These are phyloP conservation scores for Spathaspora arborariae DNA, from an alignment of 805 yeast genomes.

Conservation along the genomic window DNA sequence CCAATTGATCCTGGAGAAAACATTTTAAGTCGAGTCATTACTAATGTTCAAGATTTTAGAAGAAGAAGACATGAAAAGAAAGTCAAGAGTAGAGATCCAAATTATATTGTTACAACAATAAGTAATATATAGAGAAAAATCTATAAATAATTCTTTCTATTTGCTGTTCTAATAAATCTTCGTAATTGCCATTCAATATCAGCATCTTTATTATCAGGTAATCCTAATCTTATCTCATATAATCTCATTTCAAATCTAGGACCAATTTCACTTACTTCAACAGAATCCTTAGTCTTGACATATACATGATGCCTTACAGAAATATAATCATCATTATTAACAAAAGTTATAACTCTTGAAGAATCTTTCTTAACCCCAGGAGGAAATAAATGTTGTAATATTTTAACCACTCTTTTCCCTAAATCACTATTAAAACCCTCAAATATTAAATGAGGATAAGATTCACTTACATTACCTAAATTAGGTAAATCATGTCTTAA, in stretches of 20 bases:
- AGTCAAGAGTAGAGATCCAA: constrained; percentile 1
- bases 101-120: constrained; percentile 5
- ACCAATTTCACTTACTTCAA: constrained; percentile 93
- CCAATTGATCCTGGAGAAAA: constrained; percentile 11
- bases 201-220: constrained; percentile 92
- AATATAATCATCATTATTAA: constrained; percentile 86
- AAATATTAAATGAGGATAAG: constrained; percentile 89
- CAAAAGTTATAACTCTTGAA: constrained; percentile 88
- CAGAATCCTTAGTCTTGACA: constrained; percentile 82
- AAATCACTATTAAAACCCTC: constrained; percentile 80
- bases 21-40: constrained; percentile 10
- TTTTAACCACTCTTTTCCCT: constrained; percentile 77
- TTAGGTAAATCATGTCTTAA: constrained; percentile 87
- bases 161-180: constrained; percentile 92
- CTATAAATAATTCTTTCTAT: constrained; percentile 81
- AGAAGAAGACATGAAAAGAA: constrained; percentile 1
- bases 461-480: constrained; percentile 85
- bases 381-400: constrained; percentile 87
- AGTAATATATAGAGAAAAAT: constrained; percentile 3
- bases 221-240: constrained; percentile 83
- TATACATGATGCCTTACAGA: constrained; percentile 94
- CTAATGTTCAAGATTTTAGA: constrained; percentile 6
- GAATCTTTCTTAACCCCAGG: constrained; percentile 89
- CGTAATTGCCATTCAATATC: constrained; percentile 97
- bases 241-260: constrained; percentile 98